Evolutionary conservation across 1,284 basidiomycete species (phyloP).

Genomic region (Trichosporon sp.): DNA sequence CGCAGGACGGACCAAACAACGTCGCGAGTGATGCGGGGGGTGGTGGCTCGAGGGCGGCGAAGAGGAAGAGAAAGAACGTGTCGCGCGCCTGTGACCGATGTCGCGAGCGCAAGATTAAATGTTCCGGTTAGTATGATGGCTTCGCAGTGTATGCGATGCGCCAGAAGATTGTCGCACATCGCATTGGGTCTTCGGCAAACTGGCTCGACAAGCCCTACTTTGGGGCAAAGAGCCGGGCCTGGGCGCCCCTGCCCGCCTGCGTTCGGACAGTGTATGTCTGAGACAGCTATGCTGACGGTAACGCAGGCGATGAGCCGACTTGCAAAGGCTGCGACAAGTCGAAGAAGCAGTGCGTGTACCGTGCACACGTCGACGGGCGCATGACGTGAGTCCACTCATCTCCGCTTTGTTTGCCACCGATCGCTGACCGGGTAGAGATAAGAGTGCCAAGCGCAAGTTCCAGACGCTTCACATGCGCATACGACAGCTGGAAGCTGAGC

Average conservation of each 20-base stretch:
- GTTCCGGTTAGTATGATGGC: conserved; percentile 16
- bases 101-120: conserved; percentile 23
- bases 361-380: conserved; percentile 17
- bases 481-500: conserved; percentile 10
- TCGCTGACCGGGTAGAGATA: background rate
- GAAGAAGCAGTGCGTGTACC: conserved; percentile 18
- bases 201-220: background rate
- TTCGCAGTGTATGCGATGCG: background rate
- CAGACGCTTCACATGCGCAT: conserved; percentile 17
- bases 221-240: background rate
- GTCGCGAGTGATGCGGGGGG: background rate
- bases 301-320: conserved; percentile 19
- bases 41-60: conserved; percentile 2
- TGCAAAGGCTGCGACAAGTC: conserved; percentile 19
- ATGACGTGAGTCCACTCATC: conserved; percentile 16
- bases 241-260: background rate
- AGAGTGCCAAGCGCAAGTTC: conserved; percentile 17
- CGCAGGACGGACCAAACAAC: background rate
- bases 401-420: background rate
- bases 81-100: conserved; percentile 23
- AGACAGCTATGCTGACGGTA: background rate
- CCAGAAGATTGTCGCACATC: too few relatives aligned
- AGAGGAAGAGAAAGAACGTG: conserved; percentile 20
- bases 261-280: background rate
- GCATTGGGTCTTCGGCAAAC: background rate